phyloP scores from a whole-genome alignment of 306 rosid species.

The Ormosia semicastrata region DNA sequence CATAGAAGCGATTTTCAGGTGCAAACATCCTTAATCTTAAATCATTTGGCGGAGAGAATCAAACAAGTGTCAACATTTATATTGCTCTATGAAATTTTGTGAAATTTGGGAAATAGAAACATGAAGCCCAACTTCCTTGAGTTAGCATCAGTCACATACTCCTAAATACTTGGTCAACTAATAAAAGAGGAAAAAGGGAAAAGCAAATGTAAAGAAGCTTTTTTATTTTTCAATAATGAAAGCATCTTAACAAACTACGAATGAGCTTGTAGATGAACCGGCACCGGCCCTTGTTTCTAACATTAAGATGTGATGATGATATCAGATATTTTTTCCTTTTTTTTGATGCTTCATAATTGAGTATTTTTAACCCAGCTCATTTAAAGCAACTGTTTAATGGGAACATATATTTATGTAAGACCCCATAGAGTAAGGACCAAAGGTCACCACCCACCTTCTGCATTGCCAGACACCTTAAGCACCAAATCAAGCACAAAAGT shows the following conservation, averaged over 20 bases:
- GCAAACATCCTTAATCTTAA: background rate
- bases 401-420: background rate
- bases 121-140: too few species aligned
- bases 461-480: constrained; percentile 28
- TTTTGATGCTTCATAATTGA: background rate
- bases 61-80: background rate
- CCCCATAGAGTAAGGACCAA: background rate
- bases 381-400: background rate
- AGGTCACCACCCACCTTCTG: constrained; percentile 27
- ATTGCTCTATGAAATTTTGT: background rate
- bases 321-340: too few species aligned
- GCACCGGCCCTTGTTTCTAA: background rate
- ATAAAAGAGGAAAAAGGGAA: too few species aligned
- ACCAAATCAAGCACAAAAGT: background rate
- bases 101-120: background rate
- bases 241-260: background rate
- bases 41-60: background rate
- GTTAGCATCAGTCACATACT: too few species aligned
- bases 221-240: too few species aligned
- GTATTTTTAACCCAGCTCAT: background rate
- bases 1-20: background rate
- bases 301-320: background rate
- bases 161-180: too few species aligned
- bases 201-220: background rate
- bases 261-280: background rate